A percentile compares a stretch with the other conserved stretches of the same genome.
phyloP scores from a whole-genome alignment of 345 rosid species.

The Punica granatum region DNA sequence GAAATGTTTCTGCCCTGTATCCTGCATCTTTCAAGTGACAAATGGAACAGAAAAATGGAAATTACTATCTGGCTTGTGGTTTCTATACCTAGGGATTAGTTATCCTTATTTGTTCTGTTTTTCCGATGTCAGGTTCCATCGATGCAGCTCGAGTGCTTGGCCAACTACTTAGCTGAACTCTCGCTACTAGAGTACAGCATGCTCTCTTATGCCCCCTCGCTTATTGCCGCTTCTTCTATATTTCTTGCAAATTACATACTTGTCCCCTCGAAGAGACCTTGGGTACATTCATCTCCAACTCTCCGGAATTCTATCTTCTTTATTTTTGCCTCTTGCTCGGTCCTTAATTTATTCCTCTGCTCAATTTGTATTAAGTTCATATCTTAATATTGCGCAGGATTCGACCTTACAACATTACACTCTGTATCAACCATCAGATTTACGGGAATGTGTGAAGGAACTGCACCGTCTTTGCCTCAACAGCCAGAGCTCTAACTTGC shows the following conservation, averaged over 20 bases:
- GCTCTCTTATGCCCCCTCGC: conserved; percentile 72
- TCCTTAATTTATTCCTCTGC: neutral
- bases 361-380: neutral
- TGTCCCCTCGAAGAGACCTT: conserved; percentile 67
- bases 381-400: conserved; percentile 34
- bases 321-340: neutral
- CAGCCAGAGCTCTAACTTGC: conserved; percentile 40
- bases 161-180: conserved; percentile 67
- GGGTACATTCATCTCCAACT: conserved; percentile 59
- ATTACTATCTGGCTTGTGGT: neutral
- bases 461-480: conserved; percentile 53
- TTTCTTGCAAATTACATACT: conserved; percentile 70
- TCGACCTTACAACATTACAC: conserved; percentile 84
- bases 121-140: conserved; percentile 34
- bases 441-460: conserved; percentile 61
- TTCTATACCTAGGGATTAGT: neutral
- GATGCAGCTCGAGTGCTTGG: conserved; percentile 73
- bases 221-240: conserved; percentile 82
- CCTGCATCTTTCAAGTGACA: neutral
- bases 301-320: neutral
- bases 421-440: conserved; percentile 52
- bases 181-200: conserved; percentile 73
- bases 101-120: neutral
- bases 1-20: neutral
- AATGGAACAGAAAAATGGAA: neutral